phyloP scores from a whole-genome alignment of 495 filamentous ascomycete genomes.

The Penicillium canescens region DNA sequence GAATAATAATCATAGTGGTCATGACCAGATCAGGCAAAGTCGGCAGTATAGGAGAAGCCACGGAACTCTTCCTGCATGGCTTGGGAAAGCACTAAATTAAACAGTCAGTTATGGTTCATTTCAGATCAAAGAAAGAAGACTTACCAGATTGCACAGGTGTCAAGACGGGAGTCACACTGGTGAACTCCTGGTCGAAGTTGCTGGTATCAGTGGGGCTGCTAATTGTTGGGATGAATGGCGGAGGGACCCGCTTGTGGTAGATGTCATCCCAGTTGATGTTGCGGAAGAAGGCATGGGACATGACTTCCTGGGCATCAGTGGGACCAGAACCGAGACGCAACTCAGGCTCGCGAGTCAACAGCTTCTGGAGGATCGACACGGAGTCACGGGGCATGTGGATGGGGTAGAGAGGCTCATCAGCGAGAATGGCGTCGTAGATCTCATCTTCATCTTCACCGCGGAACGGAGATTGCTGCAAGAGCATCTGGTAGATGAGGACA shows the following conservation, averaged over 20 bases:
- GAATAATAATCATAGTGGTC: conserved; percentile 13
- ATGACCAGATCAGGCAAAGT: conserved; percentile 54
- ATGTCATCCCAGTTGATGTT: conserved; percentile 99
- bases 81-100: conserved; percentile 81
- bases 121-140: conserved; percentile 24
- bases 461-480: conserved; percentile 98
- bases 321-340: conserved; percentile 89
- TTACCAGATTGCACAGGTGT: conserved; percentile 97
- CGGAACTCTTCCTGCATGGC: conserved; percentile 99
- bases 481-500: conserved; percentile 99
- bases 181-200: conserved; percentile 99
- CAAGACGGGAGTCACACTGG: conserved; percentile 94
- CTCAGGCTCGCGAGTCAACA: conserved; percentile 93
- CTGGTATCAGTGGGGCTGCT: conserved; percentile 92
- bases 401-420: conserved; percentile 95
- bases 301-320: conserved; percentile 98
- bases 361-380: conserved; percentile 96
- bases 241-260: conserved; percentile 86
- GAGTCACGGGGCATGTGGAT: conserved; percentile 99
- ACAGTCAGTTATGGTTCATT: conserved; percentile 13
- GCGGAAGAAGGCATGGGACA: conserved; percentile 97
- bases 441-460: conserved; percentile 99
- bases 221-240: conserved; percentile 88
- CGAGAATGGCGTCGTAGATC: conserved; percentile 98
- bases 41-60: conserved; percentile 92